These are phyloP conservation scores for Kuraishia ogatae DNA, from an alignment of 805 yeast genomes.

Conservation along the genomic window DNA sequence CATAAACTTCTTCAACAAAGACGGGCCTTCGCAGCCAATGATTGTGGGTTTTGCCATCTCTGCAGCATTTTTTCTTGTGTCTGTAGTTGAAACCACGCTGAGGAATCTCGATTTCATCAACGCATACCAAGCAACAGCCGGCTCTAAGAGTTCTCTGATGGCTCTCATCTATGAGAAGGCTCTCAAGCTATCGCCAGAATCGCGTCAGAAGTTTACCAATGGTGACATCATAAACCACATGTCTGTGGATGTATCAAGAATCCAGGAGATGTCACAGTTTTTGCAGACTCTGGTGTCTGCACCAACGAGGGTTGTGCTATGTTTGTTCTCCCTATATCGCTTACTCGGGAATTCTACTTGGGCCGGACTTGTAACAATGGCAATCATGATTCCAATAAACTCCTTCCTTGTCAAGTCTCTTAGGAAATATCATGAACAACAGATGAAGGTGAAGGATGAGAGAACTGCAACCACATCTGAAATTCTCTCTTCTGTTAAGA, in stretches of 20 bases:
- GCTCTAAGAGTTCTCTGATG: slow-evolving; percentile 56
- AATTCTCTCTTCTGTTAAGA: slow-evolving; percentile 48
- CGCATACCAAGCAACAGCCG: slow-evolving; percentile 53
- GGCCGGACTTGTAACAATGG: slow-evolving; percentile 46
- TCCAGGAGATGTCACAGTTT: slow-evolving; percentile 50
- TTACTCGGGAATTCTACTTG: slow-evolving; percentile 51
- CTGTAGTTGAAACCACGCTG: slow-evolving; percentile 51
- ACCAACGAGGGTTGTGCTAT: slow-evolving; percentile 46
- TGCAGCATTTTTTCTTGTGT: slow-evolving; percentile 49
- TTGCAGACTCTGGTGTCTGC: slow-evolving; percentile 49
- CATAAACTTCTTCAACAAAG: slow-evolving; percentile 32
- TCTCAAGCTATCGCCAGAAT: slow-evolving; percentile 55
- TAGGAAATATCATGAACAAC: slow-evolving; percentile 38
- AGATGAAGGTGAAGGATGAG: slow-evolving; percentile 54
- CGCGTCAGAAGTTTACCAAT: slow-evolving; percentile 49
- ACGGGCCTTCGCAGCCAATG: slow-evolving; percentile 25
- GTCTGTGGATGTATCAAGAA: slow-evolving; percentile 64
- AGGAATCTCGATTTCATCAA: slow-evolving; percentile 61
- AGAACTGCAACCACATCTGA: slow-evolving; percentile 55
- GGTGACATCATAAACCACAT: slow-evolving; percentile 77
- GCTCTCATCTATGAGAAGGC: slow-evolving; percentile 67
- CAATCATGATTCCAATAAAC: slow-evolving; percentile 51
- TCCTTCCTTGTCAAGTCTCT: slow-evolving; percentile 34
- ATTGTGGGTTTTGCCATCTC: slow-evolving; percentile 59
- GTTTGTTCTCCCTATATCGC: slow-evolving; percentile 44